Conservation (phyloP, 768 basidiomycete genomes). For the Leccinum arenicola region DNA sequence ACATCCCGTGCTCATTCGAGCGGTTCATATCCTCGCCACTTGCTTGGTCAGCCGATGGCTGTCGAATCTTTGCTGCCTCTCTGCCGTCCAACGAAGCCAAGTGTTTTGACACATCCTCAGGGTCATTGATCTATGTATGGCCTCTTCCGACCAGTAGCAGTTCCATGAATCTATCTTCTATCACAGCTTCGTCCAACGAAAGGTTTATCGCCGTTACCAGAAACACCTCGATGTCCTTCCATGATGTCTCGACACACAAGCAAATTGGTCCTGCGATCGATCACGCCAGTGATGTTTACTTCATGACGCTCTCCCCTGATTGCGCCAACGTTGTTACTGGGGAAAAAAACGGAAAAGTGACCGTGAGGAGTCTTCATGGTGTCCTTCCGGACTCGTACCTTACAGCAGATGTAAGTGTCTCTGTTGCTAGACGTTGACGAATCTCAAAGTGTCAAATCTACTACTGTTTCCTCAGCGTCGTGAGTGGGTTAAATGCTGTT, state of each 20-base stretch:
- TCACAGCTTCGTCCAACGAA: background rate
- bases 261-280: background rate
- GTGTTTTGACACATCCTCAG: background rate
- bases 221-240: background rate
- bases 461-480: background rate
- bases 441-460: background rate
- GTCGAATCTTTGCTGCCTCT: background rate
- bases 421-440: too few relatives aligned
- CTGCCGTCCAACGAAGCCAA: background rate
- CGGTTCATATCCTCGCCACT: background rate
- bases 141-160: background rate
- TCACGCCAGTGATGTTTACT: background rate
- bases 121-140: background rate
- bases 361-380: background rate
- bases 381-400: background rate
- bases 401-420: background rate
- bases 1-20: background rate
- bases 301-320: background rate
- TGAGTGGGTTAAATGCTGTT: background rate
- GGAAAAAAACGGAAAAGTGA: background rate
- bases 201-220: background rate
- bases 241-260: background rate
- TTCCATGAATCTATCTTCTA: background rate
- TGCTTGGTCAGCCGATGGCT: background rate
- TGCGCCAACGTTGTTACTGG: background rate